A percentile compares a stretch with the other conserved stretches of the same genome.
phyloP scores from a whole-genome alignment of 2,329 filamentous ascomycete genomes.

The Calonectria crousiana region DNA sequence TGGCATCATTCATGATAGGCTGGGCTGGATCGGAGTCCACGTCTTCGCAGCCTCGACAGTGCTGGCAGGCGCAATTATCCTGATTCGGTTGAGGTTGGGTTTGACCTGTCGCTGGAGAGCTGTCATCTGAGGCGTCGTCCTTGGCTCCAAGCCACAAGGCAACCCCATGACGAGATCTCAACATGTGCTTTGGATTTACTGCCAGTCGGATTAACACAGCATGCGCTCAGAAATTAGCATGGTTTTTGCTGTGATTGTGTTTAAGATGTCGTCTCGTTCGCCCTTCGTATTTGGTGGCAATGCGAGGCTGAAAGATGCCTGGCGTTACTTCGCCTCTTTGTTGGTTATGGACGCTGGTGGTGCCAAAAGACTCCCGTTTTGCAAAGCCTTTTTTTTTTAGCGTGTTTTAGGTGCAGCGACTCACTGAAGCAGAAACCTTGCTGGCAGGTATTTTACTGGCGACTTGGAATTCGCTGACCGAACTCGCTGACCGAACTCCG shows the following conservation, averaged over 20 bases:
- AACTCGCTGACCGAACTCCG: conserved; percentile 11
- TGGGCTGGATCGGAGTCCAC: background rate
- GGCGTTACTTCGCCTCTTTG: background rate
- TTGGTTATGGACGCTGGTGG: background rate
- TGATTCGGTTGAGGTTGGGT: background rate
- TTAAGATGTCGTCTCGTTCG: background rate
- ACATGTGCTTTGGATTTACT: no score
- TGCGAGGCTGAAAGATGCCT: background rate
- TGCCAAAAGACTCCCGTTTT: background rate
- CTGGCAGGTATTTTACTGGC: background rate
- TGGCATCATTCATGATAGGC: conserved; percentile 5
- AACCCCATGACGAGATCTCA: no score
- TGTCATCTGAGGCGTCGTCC: background rate
- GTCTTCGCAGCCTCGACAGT: conserved; percentile 8
- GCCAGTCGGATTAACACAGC: no score
- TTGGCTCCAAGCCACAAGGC: background rate
- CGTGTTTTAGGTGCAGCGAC: background rate
- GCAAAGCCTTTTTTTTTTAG: background rate
- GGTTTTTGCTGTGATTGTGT: background rate
- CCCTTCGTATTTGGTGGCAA: background rate
- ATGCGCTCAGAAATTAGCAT: background rate
- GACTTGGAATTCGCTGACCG: background rate
- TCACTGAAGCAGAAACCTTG: background rate
- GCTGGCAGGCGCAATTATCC: background rate
- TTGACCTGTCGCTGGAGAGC: background rate